These are phyloP conservation scores for Trifolium pratense DNA, from an alignment of 306 rosid genomes.

Conservation along the genomic window DNA sequence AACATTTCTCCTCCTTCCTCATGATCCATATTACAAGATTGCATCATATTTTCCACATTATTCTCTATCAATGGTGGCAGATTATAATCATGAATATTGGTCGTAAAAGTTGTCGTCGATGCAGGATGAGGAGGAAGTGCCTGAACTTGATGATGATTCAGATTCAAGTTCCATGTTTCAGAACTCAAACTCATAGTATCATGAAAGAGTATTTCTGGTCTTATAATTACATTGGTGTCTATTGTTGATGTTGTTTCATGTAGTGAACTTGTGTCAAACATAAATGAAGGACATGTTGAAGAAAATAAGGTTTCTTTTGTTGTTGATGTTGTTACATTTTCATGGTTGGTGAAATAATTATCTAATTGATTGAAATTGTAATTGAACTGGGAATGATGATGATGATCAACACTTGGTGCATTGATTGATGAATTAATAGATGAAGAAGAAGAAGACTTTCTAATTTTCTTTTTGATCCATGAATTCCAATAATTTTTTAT, in stretches of 20 bases:
- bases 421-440: conserved; percentile 37
- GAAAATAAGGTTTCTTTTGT: conserved; percentile 63
- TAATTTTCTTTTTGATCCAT: conserved; percentile 93
- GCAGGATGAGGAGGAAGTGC: conserved; percentile 38
- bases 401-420: conserved; percentile 37
- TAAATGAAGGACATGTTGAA: conserved; percentile 74
- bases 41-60: conserved; percentile 60
- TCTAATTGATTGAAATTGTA: conserved; percentile 56
- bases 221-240: conserved; percentile 24
- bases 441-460: conserved; percentile 65
- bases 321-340: conserved; percentile 44
- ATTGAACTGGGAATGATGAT: conserved; percentile 50
- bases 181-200: conserved; percentile 46
- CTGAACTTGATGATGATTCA: conserved; percentile 61
- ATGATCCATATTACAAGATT: conserved; percentile 51
- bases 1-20: conserved; percentile 64
- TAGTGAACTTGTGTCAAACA: conserved; percentile 73
- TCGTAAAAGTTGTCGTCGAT: conserved; percentile 41
- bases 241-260: conserved; percentile 43
- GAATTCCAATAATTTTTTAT: conserved; percentile 98
- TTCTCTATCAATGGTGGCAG: conserved; percentile 85
- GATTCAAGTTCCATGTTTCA: conserved; percentile 75
- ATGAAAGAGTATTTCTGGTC: conserved; percentile 61
- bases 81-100: conserved; percentile 53
- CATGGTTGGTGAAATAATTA: conserved; percentile 57